Evolutionary conservation across 257 asterid species (phyloP).

Genomic region (Rauvolfia tetraphylla): DNA sequence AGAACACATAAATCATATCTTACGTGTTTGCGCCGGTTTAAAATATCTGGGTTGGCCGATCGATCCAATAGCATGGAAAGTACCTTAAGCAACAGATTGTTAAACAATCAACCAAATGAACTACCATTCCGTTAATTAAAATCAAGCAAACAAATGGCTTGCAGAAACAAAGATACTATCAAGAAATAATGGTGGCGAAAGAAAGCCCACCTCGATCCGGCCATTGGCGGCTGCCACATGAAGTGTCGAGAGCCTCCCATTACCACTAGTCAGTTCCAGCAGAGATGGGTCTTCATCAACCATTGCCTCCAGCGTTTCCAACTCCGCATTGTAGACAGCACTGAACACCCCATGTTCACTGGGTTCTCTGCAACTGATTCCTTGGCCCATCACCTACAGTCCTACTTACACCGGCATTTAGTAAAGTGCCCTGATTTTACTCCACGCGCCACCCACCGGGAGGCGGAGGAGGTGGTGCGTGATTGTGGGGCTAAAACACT

Average conservation of each 20-base stretch:
- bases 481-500: conserved; percentile 3
- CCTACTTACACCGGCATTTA: conserved; percentile 10
- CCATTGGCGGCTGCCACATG: conserved; percentile 78
- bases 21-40: conserved; percentile 84
- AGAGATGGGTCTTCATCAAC: conserved; percentile 49
- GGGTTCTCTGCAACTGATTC: conserved; percentile 48
- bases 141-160: neutral
- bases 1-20: neutral
- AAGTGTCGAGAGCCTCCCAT: conserved; percentile 50
- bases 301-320: conserved; percentile 50
- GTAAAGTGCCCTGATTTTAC: neutral
- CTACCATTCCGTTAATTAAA: neutral
- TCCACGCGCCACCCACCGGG: conserved; percentile 65
- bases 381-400: conserved; percentile 56
- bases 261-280: conserved; percentile 33
- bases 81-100: conserved; percentile 40
- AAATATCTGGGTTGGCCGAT: conserved; percentile 55
- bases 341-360: conserved; percentile 44
- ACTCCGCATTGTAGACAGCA: conserved; percentile 71
- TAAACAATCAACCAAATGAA: neutral
- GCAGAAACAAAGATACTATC: no score
- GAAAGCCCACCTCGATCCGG: conserved; percentile 54
- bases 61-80: conserved; percentile 69
- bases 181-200: conserved; percentile 11
- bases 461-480: conserved; percentile 32